A percentile compares a stretch with the other conserved stretches of the same genome.
Evolutionary conservation across 164 flowering plant genomes (phyloP).

Genomic region (Warburgia ugandensis): DNA sequence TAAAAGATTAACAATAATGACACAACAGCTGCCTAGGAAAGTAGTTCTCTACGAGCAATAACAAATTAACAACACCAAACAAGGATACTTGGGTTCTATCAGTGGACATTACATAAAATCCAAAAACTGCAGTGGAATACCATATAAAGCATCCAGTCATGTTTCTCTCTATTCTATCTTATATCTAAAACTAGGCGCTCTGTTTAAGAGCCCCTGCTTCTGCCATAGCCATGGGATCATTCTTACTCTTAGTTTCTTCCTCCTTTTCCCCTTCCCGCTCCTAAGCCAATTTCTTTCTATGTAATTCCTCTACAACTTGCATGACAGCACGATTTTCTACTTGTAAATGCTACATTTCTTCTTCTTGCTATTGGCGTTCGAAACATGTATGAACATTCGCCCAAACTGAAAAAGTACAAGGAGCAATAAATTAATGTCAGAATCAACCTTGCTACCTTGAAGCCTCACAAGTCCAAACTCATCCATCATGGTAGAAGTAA

Average conservation of each 20-base stretch:
- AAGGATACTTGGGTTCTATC: too few species aligned
- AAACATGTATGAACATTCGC: slow-evolving; percentile 99
- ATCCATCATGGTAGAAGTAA: too few species aligned
- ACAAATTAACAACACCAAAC: too few species aligned
- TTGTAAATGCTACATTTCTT: slow-evolving; percentile 80
- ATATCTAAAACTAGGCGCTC: slow-evolving; percentile 12
- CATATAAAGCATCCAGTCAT: too few species aligned
- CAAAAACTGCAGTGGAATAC: too few species aligned
- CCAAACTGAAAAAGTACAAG: slow-evolving; percentile 65
- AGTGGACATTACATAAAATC: too few species aligned
- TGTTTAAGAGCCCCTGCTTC: slow-evolving; percentile 64
- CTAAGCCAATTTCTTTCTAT: slow-evolving; percentile 69
- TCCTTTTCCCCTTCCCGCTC: slow-evolving; percentile 91
- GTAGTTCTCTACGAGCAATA: too few species aligned
- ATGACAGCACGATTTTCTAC: slow-evolving; percentile 75
- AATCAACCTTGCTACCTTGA: not conserved
- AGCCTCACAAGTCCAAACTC: too few species aligned
- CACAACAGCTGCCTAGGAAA: too few species aligned
- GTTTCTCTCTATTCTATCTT: too few species aligned
- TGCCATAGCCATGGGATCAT: slow-evolving; percentile 80
- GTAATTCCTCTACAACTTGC: slow-evolving; percentile 82
- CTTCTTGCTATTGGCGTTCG: slow-evolving; percentile 91
- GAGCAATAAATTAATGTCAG: not conserved
- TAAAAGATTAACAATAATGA: too few species aligned
- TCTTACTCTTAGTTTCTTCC: slow-evolving; percentile 36